phyloP scores from a whole-genome alignment of 139 green algal genomes.

The Chlamydomonas incerta region DNA sequence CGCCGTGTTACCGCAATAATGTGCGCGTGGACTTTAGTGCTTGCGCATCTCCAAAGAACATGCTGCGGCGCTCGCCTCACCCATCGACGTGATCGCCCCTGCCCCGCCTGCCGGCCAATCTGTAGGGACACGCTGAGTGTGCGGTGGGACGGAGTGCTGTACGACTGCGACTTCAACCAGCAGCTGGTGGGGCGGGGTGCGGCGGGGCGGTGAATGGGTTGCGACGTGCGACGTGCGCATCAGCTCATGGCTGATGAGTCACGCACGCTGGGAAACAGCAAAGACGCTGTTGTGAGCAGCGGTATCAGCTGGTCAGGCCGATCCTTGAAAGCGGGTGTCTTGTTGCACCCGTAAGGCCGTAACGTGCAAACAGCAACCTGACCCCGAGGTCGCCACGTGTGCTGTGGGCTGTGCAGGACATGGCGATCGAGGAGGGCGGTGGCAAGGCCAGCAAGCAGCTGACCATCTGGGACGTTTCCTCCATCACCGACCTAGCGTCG shows the following conservation, averaged over 20 bases:
- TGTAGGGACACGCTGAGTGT: conserved; percentile 86
- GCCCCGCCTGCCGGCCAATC: background rate
- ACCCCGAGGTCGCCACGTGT: no score
- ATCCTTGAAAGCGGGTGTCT: no score
- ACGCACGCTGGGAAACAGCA: no score
- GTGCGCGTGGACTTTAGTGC: background rate
- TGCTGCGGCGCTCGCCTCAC: no score
- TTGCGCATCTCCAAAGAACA: no score
- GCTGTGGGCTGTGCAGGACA: conserved; percentile 4
- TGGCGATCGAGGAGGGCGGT: conserved; percentile 10
- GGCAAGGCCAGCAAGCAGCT: conserved; percentile 1
- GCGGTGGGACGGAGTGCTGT: conserved; percentile 91
- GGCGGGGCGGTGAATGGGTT: no score
- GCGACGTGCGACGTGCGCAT: no score
- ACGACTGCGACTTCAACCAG: conserved; percentile 99
- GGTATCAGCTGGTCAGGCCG: no score
- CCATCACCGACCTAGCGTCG: conserved; percentile 78
- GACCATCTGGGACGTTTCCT: conserved; percentile 88
- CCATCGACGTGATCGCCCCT: no score
- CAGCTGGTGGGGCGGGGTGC: conserved; percentile 88
- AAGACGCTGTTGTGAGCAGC: no score
- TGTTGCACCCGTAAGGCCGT: conserved; percentile 58
- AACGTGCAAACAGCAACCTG: conserved; percentile 10
- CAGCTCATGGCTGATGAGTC: no score
- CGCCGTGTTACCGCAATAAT: background rate